These are phyloP conservation scores for Penicillium glabrum DNA, from an alignment of 2,329 filamentous ascomycete genomes.

Conservation along the genomic window DNA sequence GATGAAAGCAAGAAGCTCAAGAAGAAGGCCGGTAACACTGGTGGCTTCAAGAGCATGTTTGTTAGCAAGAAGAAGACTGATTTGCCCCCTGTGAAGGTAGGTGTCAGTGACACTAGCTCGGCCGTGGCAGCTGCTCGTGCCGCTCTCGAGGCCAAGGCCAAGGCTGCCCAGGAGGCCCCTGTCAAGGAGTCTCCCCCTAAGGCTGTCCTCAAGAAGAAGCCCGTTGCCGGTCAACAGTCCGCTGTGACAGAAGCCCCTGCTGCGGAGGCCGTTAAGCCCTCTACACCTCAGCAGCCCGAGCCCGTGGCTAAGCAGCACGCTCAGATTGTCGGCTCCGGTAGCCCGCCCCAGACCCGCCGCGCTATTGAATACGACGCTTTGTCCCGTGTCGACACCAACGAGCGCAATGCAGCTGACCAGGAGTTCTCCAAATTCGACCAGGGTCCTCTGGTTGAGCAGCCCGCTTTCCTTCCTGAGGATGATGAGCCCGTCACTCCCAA, in stretches of 20 bases:
- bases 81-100: slow-evolving; percentile 33
- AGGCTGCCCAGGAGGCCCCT: slow-evolving; percentile 30
- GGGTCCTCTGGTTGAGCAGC: slow-evolving; percentile 81
- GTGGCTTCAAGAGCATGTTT: slow-evolving; percentile 47
- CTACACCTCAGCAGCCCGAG: slow-evolving; percentile 8
- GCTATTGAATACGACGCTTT: slow-evolving; percentile 55
- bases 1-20: slow-evolving; percentile 45
- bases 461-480: slow-evolving; percentile 72
- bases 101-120: slow-evolving; percentile 19
- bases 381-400: slow-evolving; percentile 59
- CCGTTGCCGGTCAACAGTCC: slow-evolving; percentile 21
- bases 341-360: slow-evolving; percentile 46
- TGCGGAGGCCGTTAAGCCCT: slow-evolving; percentile 6
- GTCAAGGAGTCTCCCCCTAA: slow-evolving; percentile 22
- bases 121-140: slow-evolving; percentile 45
- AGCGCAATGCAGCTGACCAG: slow-evolving; percentile 44
- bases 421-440: slow-evolving; percentile 75
- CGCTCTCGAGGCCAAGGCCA: slow-evolving; percentile 41
- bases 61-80: slow-evolving; percentile 41
- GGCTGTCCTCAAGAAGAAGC: slow-evolving; percentile 36
- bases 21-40: slow-evolving; percentile 43
- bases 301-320: slow-evolving; percentile 27
- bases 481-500: slow-evolving; percentile 14
- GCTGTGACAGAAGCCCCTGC: slow-evolving; percentile 1
- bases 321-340: slow-evolving; percentile 21